phyloP scores from a whole-genome alignment of 257 asterid species.

The Marsdenia floribunda region DNA sequence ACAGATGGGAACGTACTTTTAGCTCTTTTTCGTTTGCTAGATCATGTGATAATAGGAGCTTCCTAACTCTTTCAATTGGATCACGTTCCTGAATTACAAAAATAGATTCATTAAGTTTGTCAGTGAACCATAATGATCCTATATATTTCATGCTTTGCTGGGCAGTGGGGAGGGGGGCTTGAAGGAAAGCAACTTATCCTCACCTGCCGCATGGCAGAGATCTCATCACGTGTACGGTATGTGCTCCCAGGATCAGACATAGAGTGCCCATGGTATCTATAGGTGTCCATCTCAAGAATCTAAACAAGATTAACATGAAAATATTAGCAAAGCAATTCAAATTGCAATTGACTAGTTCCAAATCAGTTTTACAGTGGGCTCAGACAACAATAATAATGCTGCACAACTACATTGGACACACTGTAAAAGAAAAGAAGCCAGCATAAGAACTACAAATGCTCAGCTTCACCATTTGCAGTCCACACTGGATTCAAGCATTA shows the following conservation, averaged over 20 bases:
- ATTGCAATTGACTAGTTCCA: neutral
- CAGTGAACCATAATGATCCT: neutral
- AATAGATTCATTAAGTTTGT: slow-evolving; percentile 1
- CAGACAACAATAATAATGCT: neutral
- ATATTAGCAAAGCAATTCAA: slow-evolving; percentile 10
- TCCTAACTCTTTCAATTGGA: slow-evolving; percentile 89
- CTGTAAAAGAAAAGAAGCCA: neutral
- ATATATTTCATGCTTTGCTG: neutral
- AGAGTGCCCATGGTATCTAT: slow-evolving; percentile 95
- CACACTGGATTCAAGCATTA: neutral
- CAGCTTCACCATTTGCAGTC: neutral
- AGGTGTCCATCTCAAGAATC: slow-evolving; percentile 99
- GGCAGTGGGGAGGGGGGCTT: neutral
- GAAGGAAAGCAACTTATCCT: slow-evolving; percentile 6
- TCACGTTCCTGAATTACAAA: slow-evolving; percentile 73
- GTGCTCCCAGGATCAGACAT: slow-evolving; percentile 99
- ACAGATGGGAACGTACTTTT: slow-evolving; percentile 42
- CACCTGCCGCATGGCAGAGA: slow-evolving; percentile 91
- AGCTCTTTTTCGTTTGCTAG: slow-evolving; percentile 82
- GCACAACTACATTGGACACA: neutral
- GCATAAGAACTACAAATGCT: neutral
- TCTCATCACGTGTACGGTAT: slow-evolving; percentile 95
- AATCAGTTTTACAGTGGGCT: neutral
- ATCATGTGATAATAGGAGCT: slow-evolving; percentile 68
- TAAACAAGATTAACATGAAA: slow-evolving; percentile 32